These are phyloP conservation scores for Phycomyces blakesleeanus DNA, from an alignment of 192 early-diverging fungal genomes.

Conservation along the genomic window DNA sequence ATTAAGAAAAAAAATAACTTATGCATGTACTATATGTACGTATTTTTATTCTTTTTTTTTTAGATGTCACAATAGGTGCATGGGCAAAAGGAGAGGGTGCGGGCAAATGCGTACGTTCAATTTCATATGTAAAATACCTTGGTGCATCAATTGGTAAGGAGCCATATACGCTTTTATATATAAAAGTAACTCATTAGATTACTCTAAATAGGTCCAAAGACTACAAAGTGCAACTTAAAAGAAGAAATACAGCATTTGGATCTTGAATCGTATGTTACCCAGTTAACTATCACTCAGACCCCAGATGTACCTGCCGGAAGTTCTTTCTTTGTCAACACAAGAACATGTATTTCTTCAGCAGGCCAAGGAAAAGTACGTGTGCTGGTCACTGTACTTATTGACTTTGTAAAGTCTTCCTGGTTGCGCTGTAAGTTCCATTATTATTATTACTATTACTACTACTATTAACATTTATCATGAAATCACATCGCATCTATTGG, in stretches of 20 bases:
- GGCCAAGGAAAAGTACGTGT: constrained; percentile 41
- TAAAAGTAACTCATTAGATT: constrained; percentile 27
- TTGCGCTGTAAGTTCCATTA: constrained; percentile 49
- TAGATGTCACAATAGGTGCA: constrained; percentile 37
- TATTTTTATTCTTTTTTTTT: constrained; percentile 4
- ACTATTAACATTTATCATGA: too few species aligned
- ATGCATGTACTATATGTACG: too few species aligned
- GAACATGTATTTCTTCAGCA: constrained; percentile 53
- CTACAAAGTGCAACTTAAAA: constrained; percentile 49
- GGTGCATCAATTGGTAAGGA: constrained; percentile 37
- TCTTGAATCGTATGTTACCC: constrained; percentile 42
- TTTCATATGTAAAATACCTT: constrained; percentile 39
- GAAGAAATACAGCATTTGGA: constrained; percentile 48
- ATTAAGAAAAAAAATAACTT: not conserved
- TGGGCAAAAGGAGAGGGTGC: constrained; percentile 24
- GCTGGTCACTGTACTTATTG: constrained; percentile 45
- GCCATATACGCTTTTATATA: constrained; percentile 15
- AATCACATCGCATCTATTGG: too few species aligned
- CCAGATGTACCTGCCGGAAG: constrained; percentile 56
- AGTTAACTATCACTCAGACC: constrained; percentile 48
- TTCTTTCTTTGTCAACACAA: constrained; percentile 49
- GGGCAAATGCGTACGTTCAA: constrained; percentile 18
- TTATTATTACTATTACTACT: too few species aligned
- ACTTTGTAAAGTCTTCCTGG: constrained; percentile 54
- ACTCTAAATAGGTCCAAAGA: constrained; percentile 43